phyloP scores from a whole-genome alignment of 352 stramenopile genomes.

The Phytophthora pluvialis region DNA sequence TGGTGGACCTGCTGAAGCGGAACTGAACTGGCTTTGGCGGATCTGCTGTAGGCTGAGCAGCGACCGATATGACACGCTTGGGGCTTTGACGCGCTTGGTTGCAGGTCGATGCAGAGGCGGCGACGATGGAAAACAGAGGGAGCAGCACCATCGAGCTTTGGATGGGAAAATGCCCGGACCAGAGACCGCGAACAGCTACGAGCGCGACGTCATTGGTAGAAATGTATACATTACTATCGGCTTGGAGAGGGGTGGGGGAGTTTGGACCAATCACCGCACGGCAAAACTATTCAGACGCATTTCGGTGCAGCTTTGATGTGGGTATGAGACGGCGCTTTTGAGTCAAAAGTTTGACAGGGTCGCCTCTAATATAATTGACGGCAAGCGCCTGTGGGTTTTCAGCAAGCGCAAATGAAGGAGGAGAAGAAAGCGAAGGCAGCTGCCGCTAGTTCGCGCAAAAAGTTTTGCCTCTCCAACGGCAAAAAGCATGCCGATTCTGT shows the following conservation, averaged over 20 bases:
- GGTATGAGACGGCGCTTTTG: slow-evolving; percentile 18
- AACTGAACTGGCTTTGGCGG: slow-evolving; percentile 35
- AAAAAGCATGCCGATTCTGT: background rate
- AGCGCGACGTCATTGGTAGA: slow-evolving; percentile 2
- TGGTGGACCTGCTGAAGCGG: slow-evolving; percentile 28
- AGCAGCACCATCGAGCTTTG: slow-evolving; percentile 14
- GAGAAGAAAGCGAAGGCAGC: background rate
- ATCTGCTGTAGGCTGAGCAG: background rate
- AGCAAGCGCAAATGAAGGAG: too few relatives aligned
- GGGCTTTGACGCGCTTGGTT: background rate
- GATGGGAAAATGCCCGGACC: slow-evolving; percentile 17
- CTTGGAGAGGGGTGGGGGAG: background rate
- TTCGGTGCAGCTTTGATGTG: slow-evolving; percentile 19
- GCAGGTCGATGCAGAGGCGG: slow-evolving; percentile 13
- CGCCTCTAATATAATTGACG: background rate
- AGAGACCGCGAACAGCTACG: slow-evolving; percentile 12
- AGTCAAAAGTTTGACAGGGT: slow-evolving; percentile 7
- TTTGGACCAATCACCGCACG: slow-evolving; percentile 12
- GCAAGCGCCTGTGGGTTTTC: background rate
- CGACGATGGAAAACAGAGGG: slow-evolving; percentile 8
- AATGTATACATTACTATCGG: background rate
- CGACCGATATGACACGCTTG: slow-evolving; percentile 12
- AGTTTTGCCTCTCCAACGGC: background rate
- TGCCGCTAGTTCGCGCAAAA: background rate
- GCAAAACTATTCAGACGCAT: slow-evolving; percentile 27